A percentile compares a stretch with the other conserved stretches of the same genome.
Conservation (phyloP, 2,329 filamentous ascomycete species). For the Microdochium nivale region DNA sequence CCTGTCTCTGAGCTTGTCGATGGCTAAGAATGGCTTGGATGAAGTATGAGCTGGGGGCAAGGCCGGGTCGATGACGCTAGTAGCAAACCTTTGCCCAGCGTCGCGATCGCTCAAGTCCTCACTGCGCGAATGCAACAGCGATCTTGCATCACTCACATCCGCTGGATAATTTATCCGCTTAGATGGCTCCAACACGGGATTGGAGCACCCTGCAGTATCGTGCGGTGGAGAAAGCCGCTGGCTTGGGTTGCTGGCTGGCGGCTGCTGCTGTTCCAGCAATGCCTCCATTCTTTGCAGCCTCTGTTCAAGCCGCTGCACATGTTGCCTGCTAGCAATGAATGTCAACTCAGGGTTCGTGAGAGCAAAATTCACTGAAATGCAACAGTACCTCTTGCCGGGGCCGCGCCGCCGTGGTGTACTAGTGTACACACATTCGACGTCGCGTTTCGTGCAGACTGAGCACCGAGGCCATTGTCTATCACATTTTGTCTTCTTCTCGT, state of each 20-base stretch:
- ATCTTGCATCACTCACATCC: too few relatives aligned
- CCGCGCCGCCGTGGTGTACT: background rate
- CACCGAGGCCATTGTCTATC: background rate
- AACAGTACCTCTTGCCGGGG: background rate
- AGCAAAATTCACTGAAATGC: background rate
- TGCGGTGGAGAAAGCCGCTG: too few relatives aligned
- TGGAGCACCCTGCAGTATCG: too few relatives aligned
- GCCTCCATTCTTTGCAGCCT: background rate
- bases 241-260: too few relatives aligned
- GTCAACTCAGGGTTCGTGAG: background rate
- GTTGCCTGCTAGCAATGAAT: background rate
- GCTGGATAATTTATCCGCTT: too few relatives aligned
- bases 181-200: too few relatives aligned
- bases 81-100: background rate
- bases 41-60: background rate
- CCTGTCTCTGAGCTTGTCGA: background rate
- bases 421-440: background rate
- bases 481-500: background rate
- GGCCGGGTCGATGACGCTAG: background rate
- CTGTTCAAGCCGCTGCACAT: background rate
- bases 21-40: background rate
- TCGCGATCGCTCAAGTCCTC: too few relatives aligned
- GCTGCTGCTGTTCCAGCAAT: background rate
- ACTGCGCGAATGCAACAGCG: too few relatives aligned
- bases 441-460: background rate